Evolutionary conservation across 2,329 filamentous ascomycete species (phyloP).

Genomic region (Tolypocladium nubicola): DNA sequence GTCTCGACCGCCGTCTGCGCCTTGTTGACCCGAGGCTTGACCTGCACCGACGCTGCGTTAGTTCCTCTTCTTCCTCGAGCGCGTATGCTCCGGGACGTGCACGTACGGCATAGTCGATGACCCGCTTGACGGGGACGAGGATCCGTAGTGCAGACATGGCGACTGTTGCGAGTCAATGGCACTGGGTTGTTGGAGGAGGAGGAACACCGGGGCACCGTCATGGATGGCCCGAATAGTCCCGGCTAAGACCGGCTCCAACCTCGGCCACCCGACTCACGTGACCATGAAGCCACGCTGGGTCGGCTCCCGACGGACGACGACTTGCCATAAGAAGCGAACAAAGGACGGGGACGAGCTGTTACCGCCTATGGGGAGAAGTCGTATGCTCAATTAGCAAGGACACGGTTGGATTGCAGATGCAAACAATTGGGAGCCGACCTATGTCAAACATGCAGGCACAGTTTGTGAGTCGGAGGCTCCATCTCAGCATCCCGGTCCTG

Average conservation of each 20-base stretch:
- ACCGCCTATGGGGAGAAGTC: not conserved
- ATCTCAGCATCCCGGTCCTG: no score
- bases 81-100: not conserved
- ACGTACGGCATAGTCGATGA: conserved; percentile 75
- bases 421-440: not conserved
- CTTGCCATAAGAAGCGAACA: not conserved
- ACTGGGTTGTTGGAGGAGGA: not conserved
- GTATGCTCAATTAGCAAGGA: not conserved
- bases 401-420: not conserved
- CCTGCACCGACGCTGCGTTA: conserved; percentile 27
- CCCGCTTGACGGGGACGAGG: conserved; percentile 72
- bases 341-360: not conserved
- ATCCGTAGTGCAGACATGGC: conserved; percentile 59
- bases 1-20: conserved; percentile 82
- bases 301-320: not conserved
- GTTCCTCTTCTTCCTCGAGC: conserved; percentile 3
- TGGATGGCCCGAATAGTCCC: conserved; percentile 14
- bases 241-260: conserved; percentile 34
- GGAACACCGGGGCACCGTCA: not conserved
- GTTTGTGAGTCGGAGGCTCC: not conserved
- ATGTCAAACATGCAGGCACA: not conserved
- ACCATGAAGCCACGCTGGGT: conserved; percentile 3
- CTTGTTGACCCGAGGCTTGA: conserved; percentile 62
- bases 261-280: conserved; percentile 28
- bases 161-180: conserved; percentile 15